Base-by-base conservation (phyloP, 164 flowering plant genomes). In the Aristolochia californica region DNA sequence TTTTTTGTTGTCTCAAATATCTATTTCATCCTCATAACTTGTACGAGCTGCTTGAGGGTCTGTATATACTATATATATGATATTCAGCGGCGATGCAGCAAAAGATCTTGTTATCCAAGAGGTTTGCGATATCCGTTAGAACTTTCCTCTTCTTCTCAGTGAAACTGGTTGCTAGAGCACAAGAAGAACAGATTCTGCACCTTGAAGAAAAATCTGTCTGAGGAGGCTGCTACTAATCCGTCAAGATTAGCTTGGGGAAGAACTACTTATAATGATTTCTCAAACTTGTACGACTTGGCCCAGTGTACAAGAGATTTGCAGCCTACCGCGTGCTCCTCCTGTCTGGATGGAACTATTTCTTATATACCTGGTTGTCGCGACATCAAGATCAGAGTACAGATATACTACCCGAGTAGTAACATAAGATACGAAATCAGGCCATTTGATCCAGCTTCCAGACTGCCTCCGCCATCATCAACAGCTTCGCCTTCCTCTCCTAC, bases 291-390 rank as follows among this genome's bases (percentile, higher is more conserved):
- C 43, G 67, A 61, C 5, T 5, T 64, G 56, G 38, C 23, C 8
- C 61, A 64, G 57, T 64, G 67, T 43, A 43, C 56, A 2, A 43
- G 57, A 43, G 62, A 64, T 27, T 14, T 64, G 25, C 40, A 48
- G 13, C 14, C 4, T 0, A 1, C 3, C 13, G 27, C 49, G 18
- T n/a, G n/a, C n/a, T n/a, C n/a, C n/a, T n/a, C n/a, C n/a, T n/a
- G n/a, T n/a, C n/a, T n/a, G n/a, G n/a, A 48, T 20, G 1, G 15
- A 5, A 9, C 34, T 5, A 57, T 57, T 7, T 0, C 0, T 2
- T 4, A 0, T 12, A 43, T 64, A 14, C 25, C 38, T 9, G 21
- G 0, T 2, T 63, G 60, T 14, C 55, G 66, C n/a, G 13, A 11
- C 43, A 28, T 22, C 11, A 0, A 25, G 67, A 26, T 8, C 16